phyloP scores from a whole-genome alignment of 768 basidiomycete species.

The Xerocomellus intermedius region DNA sequence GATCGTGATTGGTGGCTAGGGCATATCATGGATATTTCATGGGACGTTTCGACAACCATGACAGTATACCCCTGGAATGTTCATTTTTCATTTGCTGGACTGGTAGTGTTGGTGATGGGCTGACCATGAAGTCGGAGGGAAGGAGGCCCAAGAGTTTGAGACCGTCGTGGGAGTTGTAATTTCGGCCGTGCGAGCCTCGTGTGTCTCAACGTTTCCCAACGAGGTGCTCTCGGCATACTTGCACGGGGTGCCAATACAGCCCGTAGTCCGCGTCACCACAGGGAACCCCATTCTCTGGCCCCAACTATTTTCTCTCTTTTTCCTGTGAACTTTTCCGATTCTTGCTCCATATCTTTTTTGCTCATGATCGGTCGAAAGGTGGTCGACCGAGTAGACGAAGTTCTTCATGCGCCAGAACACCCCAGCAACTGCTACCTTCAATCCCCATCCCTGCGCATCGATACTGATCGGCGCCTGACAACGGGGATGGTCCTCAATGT shows the following conservation, averaged over 20 bases:
- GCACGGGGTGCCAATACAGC: background rate
- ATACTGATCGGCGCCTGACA: slow-evolving; percentile 8
- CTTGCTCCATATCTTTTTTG: slow-evolving; percentile 9
- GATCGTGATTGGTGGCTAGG: slow-evolving; percentile 11
- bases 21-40: background rate
- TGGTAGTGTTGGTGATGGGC: background rate
- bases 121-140: background rate
- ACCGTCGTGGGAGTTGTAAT: background rate
- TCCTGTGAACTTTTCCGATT: slow-evolving; percentile 7
- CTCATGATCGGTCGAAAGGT: slow-evolving; percentile 30
- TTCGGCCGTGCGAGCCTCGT: slow-evolving; percentile 12
- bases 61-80: slow-evolving; percentile 5
- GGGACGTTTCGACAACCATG: background rate
- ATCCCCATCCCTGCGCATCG: slow-evolving; percentile 14
- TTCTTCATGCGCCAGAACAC: slow-evolving; percentile 8
- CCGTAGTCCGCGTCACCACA: background rate
- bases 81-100: background rate
- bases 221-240: background rate
- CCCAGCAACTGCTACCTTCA: slow-evolving; percentile 4
- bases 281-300: slow-evolving; percentile 5
- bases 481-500: slow-evolving; percentile 11
- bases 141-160: background rate
- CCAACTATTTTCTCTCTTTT: slow-evolving; percentile 21
- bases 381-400: slow-evolving; percentile 27
- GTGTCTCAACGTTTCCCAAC: background rate